Evolutionary conservation across 148 eudicot genomes (phyloP), one percentile per base, ranked within the genome.

Genomic region (Diospyros lotus): DNA sequence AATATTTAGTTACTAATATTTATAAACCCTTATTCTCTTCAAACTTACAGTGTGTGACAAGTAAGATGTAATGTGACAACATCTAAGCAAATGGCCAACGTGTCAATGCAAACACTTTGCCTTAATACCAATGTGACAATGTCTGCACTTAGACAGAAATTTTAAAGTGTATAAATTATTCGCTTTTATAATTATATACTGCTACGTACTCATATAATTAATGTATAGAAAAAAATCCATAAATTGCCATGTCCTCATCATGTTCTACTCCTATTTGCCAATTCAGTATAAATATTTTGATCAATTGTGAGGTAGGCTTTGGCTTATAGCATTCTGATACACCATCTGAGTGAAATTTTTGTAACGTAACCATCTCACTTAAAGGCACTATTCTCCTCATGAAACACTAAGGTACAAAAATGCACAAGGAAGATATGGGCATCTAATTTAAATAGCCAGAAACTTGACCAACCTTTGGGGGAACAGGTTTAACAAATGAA

Each of bases 401-500:
- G 50, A 59, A 73, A 62, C 46, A 46, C 40, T 63, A 48, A 10
- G 38, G 18, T 60, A 53, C 9, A 74, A 4, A 48, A 64, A 28
- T 48, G 69, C 39, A 74, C 2, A 10, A 13, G 4, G 14, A 3
- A 51, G 39, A 51, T 28, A 62, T 39, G 44, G 62, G 52, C 54
- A 73, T 63, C 8, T 41, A 63, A 63, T 17, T n/a, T 41, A 63
- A 38, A 6, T 8, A 66, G 58, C 9, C 8, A 69, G 17, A 64
- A 66, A 60, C 73, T 17, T 8, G 51, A 81, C 82, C 46, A 82
- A 94, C 99, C 97, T 95, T 92, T 7, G 90, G 88, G 28, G 76
- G 87, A 71, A 95, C 89, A 78, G 96, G 79, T 84, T 88, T 89
- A 80, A 95, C 89, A 87, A 95, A 95, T 66, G 99, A 92, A 66